Base-by-base conservation (phyloP, 2,329 filamentous ascomycete species). In the Neodidymelliopsis sp. region DNA sequence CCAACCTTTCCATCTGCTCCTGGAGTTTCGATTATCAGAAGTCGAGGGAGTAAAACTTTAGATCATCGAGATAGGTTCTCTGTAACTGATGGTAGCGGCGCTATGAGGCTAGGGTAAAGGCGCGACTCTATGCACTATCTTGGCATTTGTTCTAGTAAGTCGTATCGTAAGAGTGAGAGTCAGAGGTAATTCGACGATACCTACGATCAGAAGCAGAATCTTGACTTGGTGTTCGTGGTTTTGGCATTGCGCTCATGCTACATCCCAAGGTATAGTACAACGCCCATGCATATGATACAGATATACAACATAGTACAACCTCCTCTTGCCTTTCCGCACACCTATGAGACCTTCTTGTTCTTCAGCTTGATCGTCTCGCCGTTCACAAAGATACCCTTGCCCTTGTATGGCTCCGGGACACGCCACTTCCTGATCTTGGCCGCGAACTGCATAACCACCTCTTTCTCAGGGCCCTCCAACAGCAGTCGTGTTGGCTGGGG, bases 361-460 rank as follows among this genome's bases (percentile, higher is more conserved):
- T 99, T 99, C 75, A 99, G 75, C 82, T 89, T 96, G 78, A 99
- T 97, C 22, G 91, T 97, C 82, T 99, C 91, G 57, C 92, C 91
- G 69, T 97, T 95, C 65, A 99, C 87, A 73, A 97, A 99, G 64
- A 99, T 96, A 65, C 94, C 94, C 85, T 99, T 97, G 61, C 94
- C 94, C 84, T 99, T 99, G 77, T 99, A 99, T 59, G 94, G 94
- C 78, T 99, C 94, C 22, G 94, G 94, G 58, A 83, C 84, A 70
- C 94, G 87, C 93, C 93, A 97, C 75, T 80, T 83, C 63, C 91
- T 82, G 61, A 99, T 95, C 63, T 87, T 80, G 0, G 94, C 94
- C 13, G 94, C 94, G 74, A 97, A 97, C 49, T 89, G 86, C 82
- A 91, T 94, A 56, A 99, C 85, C 37, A 87, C 82, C 75, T 95